A percentile compares a stretch with the other conserved stretches of the same genome.
These are phyloP conservation scores for Primulina huaijiensis DNA, from an alignment of 257 asterid genomes.

Conservation along the genomic window DNA sequence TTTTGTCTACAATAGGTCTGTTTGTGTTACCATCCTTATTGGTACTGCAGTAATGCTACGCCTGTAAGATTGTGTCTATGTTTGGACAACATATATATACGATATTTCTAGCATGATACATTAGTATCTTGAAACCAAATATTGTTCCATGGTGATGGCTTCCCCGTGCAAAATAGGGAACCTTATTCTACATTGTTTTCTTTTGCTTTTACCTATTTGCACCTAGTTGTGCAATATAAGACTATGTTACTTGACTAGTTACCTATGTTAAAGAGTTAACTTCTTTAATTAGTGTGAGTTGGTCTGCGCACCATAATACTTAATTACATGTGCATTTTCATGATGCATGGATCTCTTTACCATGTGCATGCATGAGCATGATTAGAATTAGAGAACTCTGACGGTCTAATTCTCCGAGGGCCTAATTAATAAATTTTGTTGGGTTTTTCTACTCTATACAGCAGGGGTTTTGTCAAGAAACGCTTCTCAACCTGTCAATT, in stretches of 20 bases:
- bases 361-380: constrained; percentile 4
- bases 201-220: constrained; percentile 8
- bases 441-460: constrained; percentile 7
- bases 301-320: not conserved
- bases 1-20: not conserved
- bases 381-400: not conserved
- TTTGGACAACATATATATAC: not conserved
- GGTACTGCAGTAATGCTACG: constrained; percentile 8
- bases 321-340: not conserved
- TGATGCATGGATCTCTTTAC: constrained; percentile 9
- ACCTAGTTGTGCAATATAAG: constrained; percentile 9
- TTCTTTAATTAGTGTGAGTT: not conserved
- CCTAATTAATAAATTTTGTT: not conserved
- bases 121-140: constrained; percentile 6
- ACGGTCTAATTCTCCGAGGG: not conserved
- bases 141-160: constrained; percentile 12
- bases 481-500: not conserved
- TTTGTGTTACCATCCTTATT: constrained; percentile 11
- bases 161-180: constrained; percentile 1
- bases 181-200: constrained; percentile 4
- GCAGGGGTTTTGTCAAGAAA: constrained; percentile 4
- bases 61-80: not conserved
- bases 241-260: constrained; percentile 9
- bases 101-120: not conserved
- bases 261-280: not conserved